phyloP scores from a whole-genome alignment of 208 protist genomes.

The Acanthamoeba royreba region DNA sequence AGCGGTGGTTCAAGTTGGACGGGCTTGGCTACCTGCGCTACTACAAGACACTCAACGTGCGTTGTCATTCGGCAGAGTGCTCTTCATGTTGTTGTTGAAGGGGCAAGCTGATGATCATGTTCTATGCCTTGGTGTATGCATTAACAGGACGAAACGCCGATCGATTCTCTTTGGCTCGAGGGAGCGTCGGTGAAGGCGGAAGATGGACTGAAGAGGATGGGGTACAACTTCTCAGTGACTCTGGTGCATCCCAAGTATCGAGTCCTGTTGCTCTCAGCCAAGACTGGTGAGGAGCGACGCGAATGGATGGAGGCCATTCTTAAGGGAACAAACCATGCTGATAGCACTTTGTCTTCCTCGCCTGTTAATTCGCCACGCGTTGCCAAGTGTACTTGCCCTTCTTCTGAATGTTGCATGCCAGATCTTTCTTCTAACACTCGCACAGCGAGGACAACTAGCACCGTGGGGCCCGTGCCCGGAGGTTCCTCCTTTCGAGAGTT shows the following conservation, averaged over 20 bases:
- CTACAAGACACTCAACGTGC: not conserved
- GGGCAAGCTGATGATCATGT: not conserved
- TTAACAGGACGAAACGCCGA: not conserved
- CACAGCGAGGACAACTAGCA: too few relatives aligned
- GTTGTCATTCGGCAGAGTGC: not conserved
- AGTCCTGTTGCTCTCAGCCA: not conserved
- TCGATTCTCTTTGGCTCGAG: not conserved
- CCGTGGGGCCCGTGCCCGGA: too few relatives aligned
- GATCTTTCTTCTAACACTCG: not conserved
- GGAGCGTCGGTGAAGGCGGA: not conserved
- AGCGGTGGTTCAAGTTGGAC: not conserved
- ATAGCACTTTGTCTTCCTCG: not conserved
- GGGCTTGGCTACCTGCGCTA: not conserved
- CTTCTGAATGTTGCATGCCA: not conserved
- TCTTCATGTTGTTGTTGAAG: not conserved
- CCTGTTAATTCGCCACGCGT: not conserved
- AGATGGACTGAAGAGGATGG: not conserved
- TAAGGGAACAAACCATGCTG: not conserved
- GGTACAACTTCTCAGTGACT: not conserved
- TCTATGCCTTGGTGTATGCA: too few relatives aligned
- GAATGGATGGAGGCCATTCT: slow-evolving; percentile 30
- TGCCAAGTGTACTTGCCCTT: not conserved
- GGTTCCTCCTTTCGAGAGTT: not conserved
- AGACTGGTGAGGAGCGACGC: not conserved
- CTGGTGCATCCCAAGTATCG: not conserved